A percentile compares a stretch with the other conserved stretches of the same genome.
phyloP scores from a whole-genome alignment of 169 alveolate species.

The Plasmodium reichenowi region DNA sequence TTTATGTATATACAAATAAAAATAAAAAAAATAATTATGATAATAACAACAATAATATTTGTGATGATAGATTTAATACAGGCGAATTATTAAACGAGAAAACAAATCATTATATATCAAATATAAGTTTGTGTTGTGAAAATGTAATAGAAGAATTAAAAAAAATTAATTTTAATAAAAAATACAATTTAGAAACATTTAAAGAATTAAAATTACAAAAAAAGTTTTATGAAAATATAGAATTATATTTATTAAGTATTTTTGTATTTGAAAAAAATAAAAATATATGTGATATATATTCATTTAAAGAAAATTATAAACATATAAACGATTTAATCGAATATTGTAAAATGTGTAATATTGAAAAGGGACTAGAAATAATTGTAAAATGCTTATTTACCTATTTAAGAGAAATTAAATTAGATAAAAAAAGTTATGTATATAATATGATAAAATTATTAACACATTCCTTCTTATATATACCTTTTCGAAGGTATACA shows the following conservation, averaged over 20 bases:
- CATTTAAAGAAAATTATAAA: constrained; percentile 28
- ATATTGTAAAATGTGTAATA: constrained; percentile 34
- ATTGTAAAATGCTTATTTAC: constrained; percentile 46
- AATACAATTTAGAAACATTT: constrained; percentile 1
- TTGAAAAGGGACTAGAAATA: constrained; percentile 63
- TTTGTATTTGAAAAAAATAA: constrained; percentile 44
- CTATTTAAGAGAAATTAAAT: constrained; percentile 36
- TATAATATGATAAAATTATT: constrained; percentile 50
- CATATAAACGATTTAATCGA: constrained; percentile 44
- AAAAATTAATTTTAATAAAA: constrained; percentile 18
- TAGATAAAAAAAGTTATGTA: constrained; percentile 24
- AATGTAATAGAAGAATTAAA: constrained; percentile 11
- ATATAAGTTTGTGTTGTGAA: not conserved
- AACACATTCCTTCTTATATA: constrained; percentile 22
- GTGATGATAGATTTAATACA: too few species aligned
- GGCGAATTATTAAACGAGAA: too few species aligned
- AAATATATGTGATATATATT: constrained; percentile 21
- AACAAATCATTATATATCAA: too few species aligned
- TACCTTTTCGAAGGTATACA: constrained; percentile 23
- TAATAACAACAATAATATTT: too few species aligned
- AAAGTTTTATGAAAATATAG: constrained; percentile 26
- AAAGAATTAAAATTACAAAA: constrained; percentile 55
- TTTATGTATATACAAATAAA: too few species aligned
- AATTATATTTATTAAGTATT: constrained; percentile 37
- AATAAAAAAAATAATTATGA: too few species aligned